phyloP scores from a whole-genome alignment of 441 rosid species.

The Eugenia klotzschiana region DNA sequence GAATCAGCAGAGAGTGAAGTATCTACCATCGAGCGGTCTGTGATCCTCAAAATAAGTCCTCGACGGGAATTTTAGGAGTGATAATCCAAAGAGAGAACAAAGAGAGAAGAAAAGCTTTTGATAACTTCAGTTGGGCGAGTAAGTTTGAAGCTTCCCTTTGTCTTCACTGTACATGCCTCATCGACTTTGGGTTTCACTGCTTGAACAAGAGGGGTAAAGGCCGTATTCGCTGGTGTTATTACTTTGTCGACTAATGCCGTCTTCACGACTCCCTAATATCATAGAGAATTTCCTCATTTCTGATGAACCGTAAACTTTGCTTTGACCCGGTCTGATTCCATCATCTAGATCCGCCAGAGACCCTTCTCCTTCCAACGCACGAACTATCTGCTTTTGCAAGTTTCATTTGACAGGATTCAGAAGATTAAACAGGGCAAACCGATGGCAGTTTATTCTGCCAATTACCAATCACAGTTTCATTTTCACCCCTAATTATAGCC shows the following conservation, averaged over 20 bases:
- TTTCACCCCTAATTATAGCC: not conserved
- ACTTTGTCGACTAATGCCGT: not conserved
- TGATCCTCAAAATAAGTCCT: not conserved
- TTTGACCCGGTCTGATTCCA: not conserved
- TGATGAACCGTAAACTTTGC: constrained; percentile 9
- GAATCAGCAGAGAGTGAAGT: not conserved
- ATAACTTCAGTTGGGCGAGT: not conserved
- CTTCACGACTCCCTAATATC: not conserved
- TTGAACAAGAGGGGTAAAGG: constrained; percentile 22
- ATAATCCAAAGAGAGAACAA: not conserved
- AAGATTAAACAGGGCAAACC: not conserved
- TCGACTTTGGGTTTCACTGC: constrained; percentile 9
- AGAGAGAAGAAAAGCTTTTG: not conserved
- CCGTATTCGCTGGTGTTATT: constrained; percentile 29
- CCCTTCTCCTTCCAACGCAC: constrained; percentile 30
- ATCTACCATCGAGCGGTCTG: not conserved
- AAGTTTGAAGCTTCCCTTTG: not conserved
- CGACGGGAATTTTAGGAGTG: not conserved
- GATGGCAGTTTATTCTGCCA: not conserved
- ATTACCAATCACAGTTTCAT: not conserved
- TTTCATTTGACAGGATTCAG: not conserved
- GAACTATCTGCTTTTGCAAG: constrained; percentile 18
- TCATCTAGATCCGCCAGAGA: constrained; percentile 15
- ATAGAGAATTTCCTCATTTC: constrained; percentile 17
- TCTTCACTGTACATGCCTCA: not conserved